Conservation (phyloP, 2,329 filamentous ascomycete genomes). For the Monosporascus sp. region DNA sequence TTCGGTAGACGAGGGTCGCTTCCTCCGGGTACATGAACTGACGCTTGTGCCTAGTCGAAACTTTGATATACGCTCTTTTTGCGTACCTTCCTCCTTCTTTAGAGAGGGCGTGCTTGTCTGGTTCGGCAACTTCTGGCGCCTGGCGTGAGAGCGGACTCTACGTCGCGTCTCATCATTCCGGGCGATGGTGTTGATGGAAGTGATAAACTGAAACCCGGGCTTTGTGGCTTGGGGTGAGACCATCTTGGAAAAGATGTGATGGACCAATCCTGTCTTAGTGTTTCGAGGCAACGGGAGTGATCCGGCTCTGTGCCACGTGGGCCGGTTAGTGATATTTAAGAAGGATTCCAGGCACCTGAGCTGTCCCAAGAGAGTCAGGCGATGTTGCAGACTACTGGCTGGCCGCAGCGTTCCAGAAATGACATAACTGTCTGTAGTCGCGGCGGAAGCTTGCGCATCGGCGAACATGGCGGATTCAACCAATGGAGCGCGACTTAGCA, state of each 20-base stretch:
- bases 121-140: conserved; percentile 26
- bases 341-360: background rate
- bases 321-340: conserved; percentile 1
- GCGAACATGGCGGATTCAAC: too few species aligned
- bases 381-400: background rate
- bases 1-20: background rate
- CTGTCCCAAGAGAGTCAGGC: background rate
- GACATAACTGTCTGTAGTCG: background rate
- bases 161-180: conserved; percentile 30
- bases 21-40: conserved; percentile 5
- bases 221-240: background rate
- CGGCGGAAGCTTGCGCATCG: background rate
- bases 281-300: background rate
- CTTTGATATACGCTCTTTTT: conserved; percentile 28
- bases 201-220: conserved; percentile 29
- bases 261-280: background rate
- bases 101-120: conserved; percentile 15
- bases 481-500: too few species aligned
- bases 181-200: conserved; percentile 28
- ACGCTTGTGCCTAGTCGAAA: conserved; percentile 21
- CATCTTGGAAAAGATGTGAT: background rate
- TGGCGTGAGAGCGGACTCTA: conserved; percentile 27
- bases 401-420: background rate
- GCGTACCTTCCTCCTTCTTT: conserved; percentile 19
- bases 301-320: background rate